A percentile compares a stretch with the other conserved stretches of the same genome.
These are phyloP conservation scores for Auricularia auricula-judae DNA, from an alignment of 768 basidiomycete species.

Conservation along the genomic window DNA sequence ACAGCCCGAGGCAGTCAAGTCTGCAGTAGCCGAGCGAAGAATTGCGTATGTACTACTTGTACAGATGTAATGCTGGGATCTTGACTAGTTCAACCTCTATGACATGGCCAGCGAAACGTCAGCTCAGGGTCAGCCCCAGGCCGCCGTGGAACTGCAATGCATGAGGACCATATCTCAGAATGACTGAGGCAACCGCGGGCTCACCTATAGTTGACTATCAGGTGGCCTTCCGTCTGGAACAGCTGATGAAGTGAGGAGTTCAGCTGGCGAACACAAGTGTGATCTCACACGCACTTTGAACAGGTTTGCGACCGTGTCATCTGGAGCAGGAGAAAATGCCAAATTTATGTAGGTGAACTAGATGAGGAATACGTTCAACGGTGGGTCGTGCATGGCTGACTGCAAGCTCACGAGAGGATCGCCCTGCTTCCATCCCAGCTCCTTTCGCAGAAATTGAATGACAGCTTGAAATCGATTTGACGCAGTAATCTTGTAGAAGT, in stretches of 20 bases:
- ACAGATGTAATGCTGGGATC: neutral
- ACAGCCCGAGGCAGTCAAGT: no score
- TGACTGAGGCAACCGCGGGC: conserved; percentile 7
- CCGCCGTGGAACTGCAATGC: conserved; percentile 44
- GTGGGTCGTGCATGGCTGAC: neutral
- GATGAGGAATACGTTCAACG: neutral
- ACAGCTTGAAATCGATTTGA: conserved; percentile 92
- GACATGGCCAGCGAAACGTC: neutral
- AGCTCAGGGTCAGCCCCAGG: conserved; percentile 38
- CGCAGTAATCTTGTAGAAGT: conserved; percentile 95
- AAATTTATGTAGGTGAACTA: conserved; percentile 51
- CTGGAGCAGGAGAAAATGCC: conserved; percentile 73
- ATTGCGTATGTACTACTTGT: neutral
- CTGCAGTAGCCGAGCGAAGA: no score
- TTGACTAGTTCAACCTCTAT: neutral
- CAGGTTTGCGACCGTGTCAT: conserved; percentile 70
- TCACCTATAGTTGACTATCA: conserved; percentile 88
- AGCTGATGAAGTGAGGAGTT: conserved; percentile 34
- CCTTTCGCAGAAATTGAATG: conserved; percentile 82
- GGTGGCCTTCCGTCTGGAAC: conserved; percentile 77
- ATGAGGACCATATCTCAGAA: no score
- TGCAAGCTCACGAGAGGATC: conserved; percentile 63
- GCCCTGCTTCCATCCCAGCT: conserved; percentile 74
- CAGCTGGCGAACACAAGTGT: neutral
- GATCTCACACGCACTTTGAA: conserved; percentile 40